A percentile compares a stretch with the other conserved stretches of the same genome.
Conservation (phyloP, 2,329 filamentous ascomycete species). For the Cladophialophora immunda region DNA sequence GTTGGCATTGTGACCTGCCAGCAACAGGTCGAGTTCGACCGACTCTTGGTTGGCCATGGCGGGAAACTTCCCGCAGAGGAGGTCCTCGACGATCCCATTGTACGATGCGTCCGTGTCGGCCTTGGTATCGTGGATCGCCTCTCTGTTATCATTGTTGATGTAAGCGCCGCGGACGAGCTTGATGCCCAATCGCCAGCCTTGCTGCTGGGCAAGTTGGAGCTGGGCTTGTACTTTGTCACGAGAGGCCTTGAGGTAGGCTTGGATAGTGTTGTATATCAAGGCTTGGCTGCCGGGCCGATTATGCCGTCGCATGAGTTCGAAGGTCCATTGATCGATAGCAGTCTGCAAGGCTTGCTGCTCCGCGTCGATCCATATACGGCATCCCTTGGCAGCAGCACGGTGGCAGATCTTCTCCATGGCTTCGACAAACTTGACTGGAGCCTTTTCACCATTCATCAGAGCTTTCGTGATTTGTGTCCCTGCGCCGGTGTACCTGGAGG, state of each 20-base stretch:
- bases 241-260: constrained; percentile 62
- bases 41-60: constrained; percentile 49
- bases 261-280: constrained; percentile 61
- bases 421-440: constrained; percentile 51
- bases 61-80: constrained; percentile 56
- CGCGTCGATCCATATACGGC: constrained; percentile 62
- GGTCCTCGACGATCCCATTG: constrained; percentile 63
- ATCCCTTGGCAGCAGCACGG: constrained; percentile 52
- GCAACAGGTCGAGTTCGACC: constrained; percentile 60
- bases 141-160: constrained; percentile 58
- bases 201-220: constrained; percentile 54
- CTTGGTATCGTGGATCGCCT: constrained; percentile 56
- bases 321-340: constrained; percentile 62
- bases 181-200: constrained; percentile 61
- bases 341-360: constrained; percentile 63
- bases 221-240: constrained; percentile 56
- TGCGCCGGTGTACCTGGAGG: constrained; percentile 57
- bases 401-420: constrained; percentile 57
- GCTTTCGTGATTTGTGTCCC: constrained; percentile 54
- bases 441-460: constrained; percentile 50
- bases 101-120: constrained; percentile 61
- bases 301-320: constrained; percentile 62
- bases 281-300: constrained; percentile 53
- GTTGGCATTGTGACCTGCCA: constrained; percentile 67
- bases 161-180: constrained; percentile 65